Evolutionary conservation across 2,329 filamentous ascomycete genomes (phyloP).

Genomic region (Aspergillus tubingensis): DNA sequence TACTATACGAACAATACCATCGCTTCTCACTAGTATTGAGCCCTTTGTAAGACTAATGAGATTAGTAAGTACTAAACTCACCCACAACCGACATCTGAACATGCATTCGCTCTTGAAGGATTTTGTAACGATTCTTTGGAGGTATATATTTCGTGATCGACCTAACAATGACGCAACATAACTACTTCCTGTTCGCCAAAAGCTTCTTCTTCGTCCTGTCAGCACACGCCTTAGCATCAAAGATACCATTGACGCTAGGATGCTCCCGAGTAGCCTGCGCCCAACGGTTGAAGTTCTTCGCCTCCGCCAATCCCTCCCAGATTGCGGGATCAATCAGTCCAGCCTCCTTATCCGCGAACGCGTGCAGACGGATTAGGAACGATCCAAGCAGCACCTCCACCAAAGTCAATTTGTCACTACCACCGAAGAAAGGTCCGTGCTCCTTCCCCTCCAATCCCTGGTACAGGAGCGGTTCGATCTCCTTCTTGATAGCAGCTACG

Average conservation of each 20-base stretch:
- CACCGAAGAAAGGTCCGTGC: conserved; percentile 63
- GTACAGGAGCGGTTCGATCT: conserved; percentile 70
- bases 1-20: too few relatives aligned
- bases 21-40: too few relatives aligned
- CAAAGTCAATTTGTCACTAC: conserved; percentile 65
- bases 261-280: conserved; percentile 60
- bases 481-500: conserved; percentile 63
- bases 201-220: conserved; percentile 48
- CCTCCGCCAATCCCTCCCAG: conserved; percentile 53
- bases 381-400: conserved; percentile 63
- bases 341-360: conserved; percentile 57
- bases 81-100: too few relatives aligned
- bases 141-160: background rate
- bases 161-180: background rate
- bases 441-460: conserved; percentile 39
- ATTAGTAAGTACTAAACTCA: too few relatives aligned
- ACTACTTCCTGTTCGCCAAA: background rate
- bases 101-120: too few relatives aligned
- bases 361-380: conserved; percentile 64
- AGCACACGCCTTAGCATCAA: conserved; percentile 54
- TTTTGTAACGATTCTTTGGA: background rate
- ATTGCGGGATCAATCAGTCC: conserved; percentile 49
- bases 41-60: too few relatives aligned
- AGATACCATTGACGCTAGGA: conserved; percentile 67
- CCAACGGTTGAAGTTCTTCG: conserved; percentile 69